Conservation (phyloP, 306 rosid species). For the Betula pendula region DNA sequence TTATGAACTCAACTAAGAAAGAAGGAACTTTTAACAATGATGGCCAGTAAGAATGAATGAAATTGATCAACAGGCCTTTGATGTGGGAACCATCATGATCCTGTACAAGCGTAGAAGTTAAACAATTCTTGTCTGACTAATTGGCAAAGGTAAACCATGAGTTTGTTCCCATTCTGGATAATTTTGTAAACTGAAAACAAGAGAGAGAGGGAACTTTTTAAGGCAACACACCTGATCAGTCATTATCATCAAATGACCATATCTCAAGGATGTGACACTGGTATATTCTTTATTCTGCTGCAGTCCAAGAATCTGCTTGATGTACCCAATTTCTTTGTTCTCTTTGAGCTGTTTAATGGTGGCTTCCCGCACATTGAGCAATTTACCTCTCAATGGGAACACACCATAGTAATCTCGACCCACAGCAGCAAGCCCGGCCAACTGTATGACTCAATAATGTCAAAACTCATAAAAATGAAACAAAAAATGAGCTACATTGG, state of each 20-base stretch:
- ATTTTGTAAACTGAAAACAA: neutral
- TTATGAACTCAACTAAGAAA: constrained; percentile 84
- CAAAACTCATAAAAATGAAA: neutral
- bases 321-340: constrained; percentile 85
- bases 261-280: constrained; percentile 72
- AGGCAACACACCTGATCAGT: constrained; percentile 83
- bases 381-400: constrained; percentile 86
- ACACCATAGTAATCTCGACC: constrained; percentile 94
- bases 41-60: constrained; percentile 96
- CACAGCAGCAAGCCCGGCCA: constrained; percentile 96
- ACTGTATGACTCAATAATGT: constrained; percentile 39
- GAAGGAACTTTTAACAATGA: constrained; percentile 79
- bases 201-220: neutral
- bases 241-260: constrained; percentile 97
- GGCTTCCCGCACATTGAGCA: constrained; percentile 96
- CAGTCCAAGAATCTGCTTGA: constrained; percentile 89
- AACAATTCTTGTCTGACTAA: neutral
- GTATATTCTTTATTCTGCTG: constrained; percentile 85
- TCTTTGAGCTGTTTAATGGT: constrained; percentile 73
- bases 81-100: constrained; percentile 98
- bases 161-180: neutral
- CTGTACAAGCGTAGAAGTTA: constrained; percentile 35
- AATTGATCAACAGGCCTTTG: constrained; percentile 89
- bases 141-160: neutral
- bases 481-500: neutral